Evolutionary conservation across 2,329 filamentous ascomycete genomes (phyloP).

Genomic region (Phoma sp.): DNA sequence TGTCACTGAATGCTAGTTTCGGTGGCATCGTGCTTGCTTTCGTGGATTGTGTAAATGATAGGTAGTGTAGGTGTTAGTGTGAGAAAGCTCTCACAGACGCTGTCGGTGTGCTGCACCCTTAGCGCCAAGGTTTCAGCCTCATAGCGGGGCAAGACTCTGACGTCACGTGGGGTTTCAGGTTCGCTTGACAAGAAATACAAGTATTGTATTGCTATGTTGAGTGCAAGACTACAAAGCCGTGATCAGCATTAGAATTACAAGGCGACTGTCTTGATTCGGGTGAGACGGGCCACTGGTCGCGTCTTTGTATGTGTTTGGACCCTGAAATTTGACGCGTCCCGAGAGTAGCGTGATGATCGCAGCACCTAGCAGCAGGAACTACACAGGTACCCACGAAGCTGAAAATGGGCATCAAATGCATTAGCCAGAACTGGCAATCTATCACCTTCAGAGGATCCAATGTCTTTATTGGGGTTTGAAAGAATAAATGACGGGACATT

Average conservation of each 20-base stretch:
- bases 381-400: neutral
- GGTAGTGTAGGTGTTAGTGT: conserved; percentile 8
- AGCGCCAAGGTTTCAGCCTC: conserved; percentile 17
- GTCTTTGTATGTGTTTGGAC: conserved; percentile 8
- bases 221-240: neutral
- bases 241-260: neutral
- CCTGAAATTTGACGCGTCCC: conserved; percentile 3
- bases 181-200: neutral
- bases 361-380: neutral
- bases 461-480: too few relatives aligned
- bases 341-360: neutral
- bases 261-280: neutral
- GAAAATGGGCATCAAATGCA: neutral
- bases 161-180: conserved; percentile 16
- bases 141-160: conserved; percentile 14
- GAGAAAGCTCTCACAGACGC: conserved; percentile 2
- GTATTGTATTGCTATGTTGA: neutral
- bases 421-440: too few relatives aligned
- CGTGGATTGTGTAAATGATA: neutral
- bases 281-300: neutral
- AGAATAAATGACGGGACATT: too few relatives aligned
- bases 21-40: conserved; percentile 30
- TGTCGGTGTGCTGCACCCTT: conserved; percentile 7
- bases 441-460: too few relatives aligned
- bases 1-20: conserved; percentile 35